These are phyloP conservation scores for Stephania yunnanensis DNA, from an alignment of 164 flowering plant genomes.

Conservation along the genomic window DNA sequence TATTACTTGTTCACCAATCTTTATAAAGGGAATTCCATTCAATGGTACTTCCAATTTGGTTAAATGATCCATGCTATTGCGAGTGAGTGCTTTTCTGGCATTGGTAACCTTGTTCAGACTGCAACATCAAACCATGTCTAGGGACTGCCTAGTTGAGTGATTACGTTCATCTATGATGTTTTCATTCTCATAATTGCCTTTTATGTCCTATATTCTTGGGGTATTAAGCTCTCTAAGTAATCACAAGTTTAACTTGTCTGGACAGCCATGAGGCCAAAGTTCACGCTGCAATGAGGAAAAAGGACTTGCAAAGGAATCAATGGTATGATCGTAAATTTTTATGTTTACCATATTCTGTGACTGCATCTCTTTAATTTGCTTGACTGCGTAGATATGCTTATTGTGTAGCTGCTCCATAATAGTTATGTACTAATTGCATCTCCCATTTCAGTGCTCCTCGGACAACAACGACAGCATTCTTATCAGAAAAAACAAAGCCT, in stretches of 20 bases:
- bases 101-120: no score
- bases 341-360: background rate
- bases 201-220: background rate
- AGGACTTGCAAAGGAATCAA: constrained; percentile 31
- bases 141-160: no score
- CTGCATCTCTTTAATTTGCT: background rate
- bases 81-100: no score
- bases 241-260: constrained; percentile 3
- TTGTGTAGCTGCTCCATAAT: background rate
- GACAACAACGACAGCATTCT: no score
- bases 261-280: constrained; percentile 62
- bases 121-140: no score
- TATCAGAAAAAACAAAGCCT: no score
- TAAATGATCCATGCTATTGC: no score
- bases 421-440: background rate
- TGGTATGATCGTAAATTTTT: constrained; percentile 26
- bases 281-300: constrained; percentile 53
- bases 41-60: background rate
- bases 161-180: background rate
- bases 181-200: background rate
- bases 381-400: background rate
- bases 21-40: background rate
- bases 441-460: constrained; percentile 21
- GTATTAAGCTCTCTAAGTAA: background rate
- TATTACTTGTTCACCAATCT: no score